Evolutionary conservation across 2,329 filamentous ascomycete species (phyloP).

Genomic region (Xylariales sp.): DNA sequence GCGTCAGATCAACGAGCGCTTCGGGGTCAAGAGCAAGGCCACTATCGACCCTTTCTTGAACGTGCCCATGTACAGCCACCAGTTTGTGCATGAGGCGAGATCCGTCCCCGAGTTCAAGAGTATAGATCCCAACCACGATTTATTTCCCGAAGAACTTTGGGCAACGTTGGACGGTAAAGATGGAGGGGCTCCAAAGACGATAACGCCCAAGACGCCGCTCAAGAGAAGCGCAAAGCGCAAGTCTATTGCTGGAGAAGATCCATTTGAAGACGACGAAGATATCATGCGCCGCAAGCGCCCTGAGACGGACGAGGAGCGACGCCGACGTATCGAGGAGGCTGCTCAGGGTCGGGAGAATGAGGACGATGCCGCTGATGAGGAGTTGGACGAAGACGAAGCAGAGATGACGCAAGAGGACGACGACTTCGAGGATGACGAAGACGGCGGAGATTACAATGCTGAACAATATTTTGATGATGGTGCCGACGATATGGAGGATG

Average conservation of each 20-base stretch:
- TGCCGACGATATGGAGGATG: slow-evolving; percentile 48
- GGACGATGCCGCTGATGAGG: slow-evolving; percentile 22
- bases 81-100: slow-evolving; percentile 46
- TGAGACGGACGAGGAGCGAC: slow-evolving; percentile 28
- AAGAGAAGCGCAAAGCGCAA: slow-evolving; percentile 31
- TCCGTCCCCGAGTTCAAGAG: slow-evolving; percentile 49
- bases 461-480: slow-evolving; percentile 58
- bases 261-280: slow-evolving; percentile 18
- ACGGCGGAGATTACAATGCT: slow-evolving; percentile 57
- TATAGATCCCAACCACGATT: slow-evolving; percentile 42
- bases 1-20: slow-evolving; percentile 54
- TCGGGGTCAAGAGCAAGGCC: slow-evolving; percentile 50
- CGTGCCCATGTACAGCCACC: slow-evolving; percentile 54
- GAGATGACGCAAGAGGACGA: slow-evolving; percentile 34
- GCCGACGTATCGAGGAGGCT: slow-evolving; percentile 24
- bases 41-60: slow-evolving; percentile 55
- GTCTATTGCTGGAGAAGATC: slow-evolving; percentile 38
- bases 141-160: slow-evolving; percentile 54
- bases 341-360: slow-evolving; percentile 19
- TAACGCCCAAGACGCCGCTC: slow-evolving; percentile 20
- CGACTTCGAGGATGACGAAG: slow-evolving; percentile 49
- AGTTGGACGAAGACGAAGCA: slow-evolving; percentile 28
- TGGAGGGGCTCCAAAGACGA: slow-evolving; percentile 19
- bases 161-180: slow-evolving; percentile 48
- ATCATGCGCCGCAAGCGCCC: slow-evolving; percentile 13